A percentile compares a stretch with the other conserved stretches of the same genome.
Evolutionary conservation across 73 alveolate species (phyloP).

Genomic region (Paramecium octaurelia): DNA sequence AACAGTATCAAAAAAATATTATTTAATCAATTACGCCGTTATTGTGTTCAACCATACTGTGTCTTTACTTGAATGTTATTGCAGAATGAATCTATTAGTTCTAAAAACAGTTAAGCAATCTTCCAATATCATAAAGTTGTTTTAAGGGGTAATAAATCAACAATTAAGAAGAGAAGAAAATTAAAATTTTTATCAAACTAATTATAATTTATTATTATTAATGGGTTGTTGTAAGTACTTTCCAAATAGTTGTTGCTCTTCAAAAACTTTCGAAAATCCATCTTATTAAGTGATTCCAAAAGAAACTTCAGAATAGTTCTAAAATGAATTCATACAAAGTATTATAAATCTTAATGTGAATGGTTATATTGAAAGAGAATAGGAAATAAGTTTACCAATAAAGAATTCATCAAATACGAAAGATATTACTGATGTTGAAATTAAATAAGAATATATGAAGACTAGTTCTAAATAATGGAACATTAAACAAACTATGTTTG

Average conservation of each 20-base stretch:
- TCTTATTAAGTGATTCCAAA: not conserved
- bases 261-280: not conserved
- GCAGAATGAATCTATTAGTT: not conserved
- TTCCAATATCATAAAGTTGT: not conserved
- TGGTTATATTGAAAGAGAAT: not conserved
- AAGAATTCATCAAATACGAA: not conserved
- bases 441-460: not conserved
- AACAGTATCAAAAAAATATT: too few species aligned
- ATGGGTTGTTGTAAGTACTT: conserved; percentile 11
- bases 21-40: not conserved
- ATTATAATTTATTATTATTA: not conserved
- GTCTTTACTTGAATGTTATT: not conserved
- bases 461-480: conserved; percentile 20
- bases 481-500: conserved; percentile 25
- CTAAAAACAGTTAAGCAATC: not conserved
- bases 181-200: too few species aligned
- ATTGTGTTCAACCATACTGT: not conserved
- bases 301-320: not conserved
- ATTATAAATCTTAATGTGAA: not conserved
- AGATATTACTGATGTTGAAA: not conserved
- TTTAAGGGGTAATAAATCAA: too few species aligned
- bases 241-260: not conserved
- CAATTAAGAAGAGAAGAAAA: not conserved
- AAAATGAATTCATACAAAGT: not conserved
- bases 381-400: not conserved